These are phyloP conservation scores for Parachaetomium inaequale DNA, from an alignment of 495 filamentous ascomycete genomes.

Conservation along the genomic window DNA sequence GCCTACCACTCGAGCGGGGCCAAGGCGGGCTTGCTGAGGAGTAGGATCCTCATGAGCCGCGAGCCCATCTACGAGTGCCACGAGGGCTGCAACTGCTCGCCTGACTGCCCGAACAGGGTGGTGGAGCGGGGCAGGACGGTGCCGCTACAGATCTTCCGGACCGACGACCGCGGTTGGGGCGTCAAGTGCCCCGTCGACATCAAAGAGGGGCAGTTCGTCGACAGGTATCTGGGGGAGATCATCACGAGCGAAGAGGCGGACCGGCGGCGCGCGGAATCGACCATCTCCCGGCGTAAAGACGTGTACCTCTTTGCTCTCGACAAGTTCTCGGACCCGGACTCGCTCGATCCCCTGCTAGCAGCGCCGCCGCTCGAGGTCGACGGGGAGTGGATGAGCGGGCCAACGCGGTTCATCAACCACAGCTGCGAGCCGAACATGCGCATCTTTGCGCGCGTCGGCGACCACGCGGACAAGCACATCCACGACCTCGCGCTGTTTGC, in stretches of 20 bases:
- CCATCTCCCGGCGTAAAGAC: constrained; percentile 47
- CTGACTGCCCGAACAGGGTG: constrained; percentile 70
- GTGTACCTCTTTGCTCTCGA: constrained; percentile 85
- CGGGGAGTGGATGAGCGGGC: constrained; percentile 53
- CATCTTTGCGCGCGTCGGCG: constrained; percentile 77
- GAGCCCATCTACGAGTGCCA: constrained; percentile 85
- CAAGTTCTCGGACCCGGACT: constrained; percentile 59
- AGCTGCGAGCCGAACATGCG: constrained; percentile 70
- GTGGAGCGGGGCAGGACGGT: constrained; percentile 75
- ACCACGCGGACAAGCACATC: constrained; percentile 67
- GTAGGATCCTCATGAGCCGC: constrained; percentile 47
- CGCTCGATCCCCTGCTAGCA: constrained; percentile 40
- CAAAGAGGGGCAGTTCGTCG: constrained; percentile 77
- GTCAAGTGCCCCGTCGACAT: constrained; percentile 67
- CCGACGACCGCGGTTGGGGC: constrained; percentile 74
- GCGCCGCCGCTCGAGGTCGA: constrained; percentile 50
- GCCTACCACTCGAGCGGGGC: constrained; percentile 44
- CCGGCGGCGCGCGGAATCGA: constrained; percentile 54
- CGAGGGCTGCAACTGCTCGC: constrained; percentile 60
- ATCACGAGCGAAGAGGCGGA: constrained; percentile 69
- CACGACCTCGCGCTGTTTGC: constrained; percentile 92
- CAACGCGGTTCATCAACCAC: constrained; percentile 72
- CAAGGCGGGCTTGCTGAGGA: constrained; percentile 43
- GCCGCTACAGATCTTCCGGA: constrained; percentile 78
- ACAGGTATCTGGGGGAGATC: constrained; percentile 84